Percentiles rank a stretch among this genome's conserved stretches.
phyloP scores from a whole-genome alignment of 768 basidiomycete species.

The Lenzites betulinus region DNA sequence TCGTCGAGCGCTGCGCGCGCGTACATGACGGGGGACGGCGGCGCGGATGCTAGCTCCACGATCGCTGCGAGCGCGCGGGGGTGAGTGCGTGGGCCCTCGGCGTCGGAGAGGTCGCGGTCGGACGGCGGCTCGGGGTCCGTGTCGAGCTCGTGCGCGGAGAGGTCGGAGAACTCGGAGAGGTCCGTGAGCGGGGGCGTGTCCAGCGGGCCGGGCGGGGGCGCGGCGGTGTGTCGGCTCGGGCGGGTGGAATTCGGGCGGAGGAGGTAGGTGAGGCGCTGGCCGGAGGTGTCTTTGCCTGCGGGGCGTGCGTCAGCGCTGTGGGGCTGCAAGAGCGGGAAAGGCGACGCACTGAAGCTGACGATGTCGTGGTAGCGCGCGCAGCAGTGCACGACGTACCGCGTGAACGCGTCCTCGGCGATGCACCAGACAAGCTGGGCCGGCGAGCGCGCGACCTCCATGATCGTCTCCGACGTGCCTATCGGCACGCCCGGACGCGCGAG shows the following conservation, averaged over 20 bases:
- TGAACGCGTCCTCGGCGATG: constrained; percentile 70
- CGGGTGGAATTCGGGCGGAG: constrained; percentile 74
- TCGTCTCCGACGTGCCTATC: constrained; percentile 52
- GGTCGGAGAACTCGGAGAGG: constrained; percentile 51
- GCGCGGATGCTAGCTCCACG: constrained; percentile 25
- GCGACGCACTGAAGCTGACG: constrained; percentile 79
- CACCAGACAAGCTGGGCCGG: constrained; percentile 73
- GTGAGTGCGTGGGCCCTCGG: constrained; percentile 17
- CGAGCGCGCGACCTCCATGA: constrained; percentile 68
- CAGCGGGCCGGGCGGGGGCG: constrained; percentile 49
- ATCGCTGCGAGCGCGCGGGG: constrained; percentile 26
- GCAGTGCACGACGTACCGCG: constrained; percentile 81
- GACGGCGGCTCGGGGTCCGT: constrained; percentile 39
- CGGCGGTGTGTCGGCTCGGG: constrained; percentile 51
- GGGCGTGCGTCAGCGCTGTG: background rate
- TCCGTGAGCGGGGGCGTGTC: constrained; percentile 79
- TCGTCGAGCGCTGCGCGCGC: constrained; percentile 25
- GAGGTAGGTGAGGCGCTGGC: constrained; percentile 72
- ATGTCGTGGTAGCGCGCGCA: constrained; percentile 78
- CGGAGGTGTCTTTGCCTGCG: constrained; percentile 56
- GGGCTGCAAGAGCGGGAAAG: background rate
- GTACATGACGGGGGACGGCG: constrained; percentile 31
- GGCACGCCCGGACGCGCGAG: constrained; percentile 43
- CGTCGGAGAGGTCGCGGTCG: constrained; percentile 28
- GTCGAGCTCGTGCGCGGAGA: constrained; percentile 47